Conservation (phyloP, 2,329 filamentous ascomycete genomes). For the Aureobasidium sp. region DNA sequence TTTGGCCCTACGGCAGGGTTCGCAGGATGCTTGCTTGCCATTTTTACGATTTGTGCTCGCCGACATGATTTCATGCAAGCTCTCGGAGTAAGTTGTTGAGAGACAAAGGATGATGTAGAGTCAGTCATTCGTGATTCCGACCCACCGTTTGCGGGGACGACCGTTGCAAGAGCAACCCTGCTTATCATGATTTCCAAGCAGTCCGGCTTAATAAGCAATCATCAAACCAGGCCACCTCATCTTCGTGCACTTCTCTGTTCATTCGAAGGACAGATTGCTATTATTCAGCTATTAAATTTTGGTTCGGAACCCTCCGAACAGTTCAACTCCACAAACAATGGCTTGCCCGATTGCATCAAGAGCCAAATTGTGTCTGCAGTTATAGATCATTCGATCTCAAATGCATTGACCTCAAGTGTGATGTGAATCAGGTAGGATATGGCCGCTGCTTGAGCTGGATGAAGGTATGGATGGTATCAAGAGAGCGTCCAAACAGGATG, state of each 20-base stretch:
- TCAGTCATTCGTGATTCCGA: background rate
- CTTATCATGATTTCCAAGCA: background rate
- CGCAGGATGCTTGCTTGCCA: conserved; percentile 20
- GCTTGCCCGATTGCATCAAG: background rate
- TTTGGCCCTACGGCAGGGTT: conserved; percentile 20
- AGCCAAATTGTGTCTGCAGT: too few species aligned
- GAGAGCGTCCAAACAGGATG: too few species aligned
- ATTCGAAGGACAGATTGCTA: rapidly evolving
- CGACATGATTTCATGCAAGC: background rate
- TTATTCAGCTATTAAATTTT: background rate
- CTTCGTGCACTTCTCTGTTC: background rate
- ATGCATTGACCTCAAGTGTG: too few species aligned
- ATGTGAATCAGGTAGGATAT: too few species aligned
- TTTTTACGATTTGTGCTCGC: conserved; percentile 17
- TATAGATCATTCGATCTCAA: too few species aligned
- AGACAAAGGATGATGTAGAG: background rate
- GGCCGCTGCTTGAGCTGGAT: too few species aligned
- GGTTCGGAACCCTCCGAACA: too few species aligned
- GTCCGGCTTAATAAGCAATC: background rate
- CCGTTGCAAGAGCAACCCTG: background rate
- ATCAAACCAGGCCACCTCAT: background rate
- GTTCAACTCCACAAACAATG: background rate
- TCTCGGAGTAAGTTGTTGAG: background rate
- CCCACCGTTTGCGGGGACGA: background rate
- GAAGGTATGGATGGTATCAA: too few species aligned